Evolutionary conservation across 257 asterid genomes (phyloP).

Genomic region (Solanum virginianum): DNA sequence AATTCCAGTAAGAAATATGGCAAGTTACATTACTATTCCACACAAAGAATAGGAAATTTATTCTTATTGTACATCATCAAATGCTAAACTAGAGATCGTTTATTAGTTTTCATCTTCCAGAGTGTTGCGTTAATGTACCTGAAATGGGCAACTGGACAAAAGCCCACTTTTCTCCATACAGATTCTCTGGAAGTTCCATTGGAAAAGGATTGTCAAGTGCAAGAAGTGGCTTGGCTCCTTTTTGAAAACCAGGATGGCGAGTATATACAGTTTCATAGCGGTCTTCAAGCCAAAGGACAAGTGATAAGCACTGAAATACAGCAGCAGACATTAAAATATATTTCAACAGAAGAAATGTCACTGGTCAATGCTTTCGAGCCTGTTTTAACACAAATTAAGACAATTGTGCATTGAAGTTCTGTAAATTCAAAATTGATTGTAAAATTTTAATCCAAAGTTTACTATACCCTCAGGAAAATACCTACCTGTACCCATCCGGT

Average conservation of each 20-base stretch:
- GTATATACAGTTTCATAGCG: conserved; percentile 79
- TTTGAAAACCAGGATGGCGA: conserved; percentile 79
- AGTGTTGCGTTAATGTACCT: conserved; percentile 19
- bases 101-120: background rate
- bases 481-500: background rate
- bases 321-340: background rate
- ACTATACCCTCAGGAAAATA: background rate
- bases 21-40: background rate
- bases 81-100: background rate
- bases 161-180: conserved; percentile 92
- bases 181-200: conserved; percentile 77
- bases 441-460: background rate
- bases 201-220: conserved; percentile 88
- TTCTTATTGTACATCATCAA: background rate
- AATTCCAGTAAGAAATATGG: background rate
- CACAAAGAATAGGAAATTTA: background rate
- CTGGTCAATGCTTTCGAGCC: background rate
- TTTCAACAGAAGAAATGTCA: background rate
- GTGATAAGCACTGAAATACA: conserved; percentile 64
- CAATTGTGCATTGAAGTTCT: background rate
- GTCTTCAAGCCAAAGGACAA: conserved; percentile 89
- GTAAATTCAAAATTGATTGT: background rate
- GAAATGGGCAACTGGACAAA: conserved; percentile 85
- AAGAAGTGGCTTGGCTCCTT: conserved; percentile 66
- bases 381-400: background rate